phyloP scores from a whole-genome alignment of 176 grass and related monocot species.

The Dactylis glomerata region DNA sequence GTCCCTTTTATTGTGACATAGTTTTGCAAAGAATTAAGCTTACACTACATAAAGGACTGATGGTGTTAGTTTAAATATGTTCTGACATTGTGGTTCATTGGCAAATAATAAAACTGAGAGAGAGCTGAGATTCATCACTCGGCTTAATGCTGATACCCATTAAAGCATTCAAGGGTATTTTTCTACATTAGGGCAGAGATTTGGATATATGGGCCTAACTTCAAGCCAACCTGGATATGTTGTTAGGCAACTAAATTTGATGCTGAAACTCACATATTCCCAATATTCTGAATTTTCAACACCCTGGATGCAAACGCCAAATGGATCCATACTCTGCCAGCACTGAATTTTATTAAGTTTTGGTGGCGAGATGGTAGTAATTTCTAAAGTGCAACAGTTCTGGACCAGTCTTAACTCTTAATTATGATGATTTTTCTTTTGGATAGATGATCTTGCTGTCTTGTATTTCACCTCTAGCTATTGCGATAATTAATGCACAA shows the following conservation, averaged over 20 bases:
- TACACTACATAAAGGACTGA: background rate
- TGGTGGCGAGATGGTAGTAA: background rate
- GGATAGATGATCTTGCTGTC: background rate
- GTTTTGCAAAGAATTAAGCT: background rate
- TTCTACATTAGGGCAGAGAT: background rate
- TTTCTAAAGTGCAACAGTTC: background rate
- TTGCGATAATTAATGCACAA: background rate
- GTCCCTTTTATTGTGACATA: background rate
- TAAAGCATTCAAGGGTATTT: background rate
- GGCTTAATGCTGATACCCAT: no score
- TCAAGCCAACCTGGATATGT: background rate
- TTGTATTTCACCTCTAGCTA: background rate
- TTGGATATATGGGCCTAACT: slow-evolving; percentile 6
- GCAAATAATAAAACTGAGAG: background rate
- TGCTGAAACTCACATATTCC: background rate
- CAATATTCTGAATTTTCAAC: background rate
- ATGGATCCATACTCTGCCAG: background rate
- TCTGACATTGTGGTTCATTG: background rate
- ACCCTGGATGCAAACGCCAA: background rate
- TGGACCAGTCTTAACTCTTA: background rate
- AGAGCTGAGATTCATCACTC: background rate
- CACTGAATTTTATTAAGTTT: background rate
- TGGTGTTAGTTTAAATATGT: background rate
- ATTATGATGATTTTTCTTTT: background rate
- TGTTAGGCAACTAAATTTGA: background rate